phyloP scores from a whole-genome alignment of 306 rosid species.

The Cajanus cajan region DNA sequence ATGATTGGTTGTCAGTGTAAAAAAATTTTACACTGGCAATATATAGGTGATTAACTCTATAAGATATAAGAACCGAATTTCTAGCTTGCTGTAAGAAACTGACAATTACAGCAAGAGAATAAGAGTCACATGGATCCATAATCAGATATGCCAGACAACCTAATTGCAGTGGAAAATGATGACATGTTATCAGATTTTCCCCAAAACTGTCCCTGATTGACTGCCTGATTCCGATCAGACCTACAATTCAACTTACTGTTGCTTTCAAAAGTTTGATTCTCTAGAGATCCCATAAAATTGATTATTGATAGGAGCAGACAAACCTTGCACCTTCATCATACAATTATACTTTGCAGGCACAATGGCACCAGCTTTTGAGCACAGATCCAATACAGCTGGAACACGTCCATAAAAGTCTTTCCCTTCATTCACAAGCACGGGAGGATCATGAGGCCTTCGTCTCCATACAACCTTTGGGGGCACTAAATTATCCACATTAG shows the following conservation, averaged over 20 bases:
- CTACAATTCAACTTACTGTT: conserved; percentile 1
- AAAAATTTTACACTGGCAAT: too few relatives aligned
- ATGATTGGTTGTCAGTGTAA: too few relatives aligned
- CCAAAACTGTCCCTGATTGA: neutral
- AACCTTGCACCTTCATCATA: conserved; percentile 79
- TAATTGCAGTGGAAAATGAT: neutral
- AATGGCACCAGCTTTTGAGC: conserved; percentile 62
- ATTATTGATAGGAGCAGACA: conserved; percentile 37
- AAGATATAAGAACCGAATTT: conserved; percentile 4
- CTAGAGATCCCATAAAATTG: neutral
- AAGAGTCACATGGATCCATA: conserved; percentile 19
- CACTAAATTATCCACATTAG: conserved; percentile 70
- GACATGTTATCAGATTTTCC: conserved; percentile 14
- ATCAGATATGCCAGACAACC: conserved; percentile 31
- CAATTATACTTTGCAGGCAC: conserved; percentile 62
- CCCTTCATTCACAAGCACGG: conserved; percentile 63
- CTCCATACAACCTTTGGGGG: conserved; percentile 79
- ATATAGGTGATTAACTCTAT: too few relatives aligned
- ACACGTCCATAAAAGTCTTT: conserved; percentile 70
- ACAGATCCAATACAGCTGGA: conserved; percentile 78
- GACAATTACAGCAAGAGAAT: neutral
- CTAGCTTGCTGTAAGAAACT: neutral
- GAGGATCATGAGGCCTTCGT: conserved; percentile 77
- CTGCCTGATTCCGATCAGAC: neutral
- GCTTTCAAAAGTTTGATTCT: conserved; percentile 19